Percentiles rank a stretch among this genome's conserved stretches.
These are phyloP conservation scores for Cyanodermella asteris DNA, from an alignment of 2,329 filamentous ascomycete genomes.

Conservation along the genomic window DNA sequence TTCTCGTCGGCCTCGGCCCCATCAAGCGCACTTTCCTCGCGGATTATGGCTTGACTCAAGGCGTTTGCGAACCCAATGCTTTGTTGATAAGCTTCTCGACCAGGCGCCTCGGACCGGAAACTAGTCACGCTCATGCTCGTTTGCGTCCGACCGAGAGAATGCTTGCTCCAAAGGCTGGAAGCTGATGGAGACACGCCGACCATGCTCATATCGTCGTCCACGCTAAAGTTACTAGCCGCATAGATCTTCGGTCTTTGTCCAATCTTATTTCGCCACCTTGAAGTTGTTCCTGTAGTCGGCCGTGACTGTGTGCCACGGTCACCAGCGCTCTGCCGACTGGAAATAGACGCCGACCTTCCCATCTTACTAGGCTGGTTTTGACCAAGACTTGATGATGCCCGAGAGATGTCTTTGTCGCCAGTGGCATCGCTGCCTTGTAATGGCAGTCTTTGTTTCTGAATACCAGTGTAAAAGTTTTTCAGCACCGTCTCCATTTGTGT, in stretches of 20 bases:
- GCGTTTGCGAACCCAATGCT: conserved; percentile 96
- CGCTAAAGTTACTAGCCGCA: conserved; percentile 60
- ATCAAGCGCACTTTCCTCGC: conserved; percentile 53
- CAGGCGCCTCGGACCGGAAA: conserved; percentile 52
- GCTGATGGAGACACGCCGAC: conserved; percentile 84
- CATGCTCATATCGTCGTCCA: conserved; percentile 73
- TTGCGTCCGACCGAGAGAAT: conserved; percentile 60
- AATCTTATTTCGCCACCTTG: conserved; percentile 71
- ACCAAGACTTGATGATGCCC: conserved; percentile 44
- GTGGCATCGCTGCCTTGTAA: conserved; percentile 52
- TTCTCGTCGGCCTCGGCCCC: conserved; percentile 31
- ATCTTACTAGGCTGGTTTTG: conserved; percentile 76
- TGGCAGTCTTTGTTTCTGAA: conserved; percentile 68
- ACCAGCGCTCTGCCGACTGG: conserved; percentile 46
- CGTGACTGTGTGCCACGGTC: conserved; percentile 44
- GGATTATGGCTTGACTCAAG: conserved; percentile 85
- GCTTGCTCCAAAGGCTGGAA: conserved; percentile 90
- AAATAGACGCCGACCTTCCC: conserved; percentile 81
- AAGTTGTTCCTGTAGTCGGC: conserved; percentile 36
- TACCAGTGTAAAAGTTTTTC: conserved; percentile 78
- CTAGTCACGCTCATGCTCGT: conserved; percentile 87
- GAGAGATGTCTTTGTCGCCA: conserved; percentile 35
- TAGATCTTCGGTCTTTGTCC: conserved; percentile 59
- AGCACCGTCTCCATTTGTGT: conserved; percentile 73
- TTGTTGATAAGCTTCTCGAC: conserved; percentile 76